Evolutionary conservation across 2,329 filamentous ascomycete genomes (phyloP), one percentile per base, ranked within the genome.

Genomic region (Sphaerulina vaccinii): DNA sequence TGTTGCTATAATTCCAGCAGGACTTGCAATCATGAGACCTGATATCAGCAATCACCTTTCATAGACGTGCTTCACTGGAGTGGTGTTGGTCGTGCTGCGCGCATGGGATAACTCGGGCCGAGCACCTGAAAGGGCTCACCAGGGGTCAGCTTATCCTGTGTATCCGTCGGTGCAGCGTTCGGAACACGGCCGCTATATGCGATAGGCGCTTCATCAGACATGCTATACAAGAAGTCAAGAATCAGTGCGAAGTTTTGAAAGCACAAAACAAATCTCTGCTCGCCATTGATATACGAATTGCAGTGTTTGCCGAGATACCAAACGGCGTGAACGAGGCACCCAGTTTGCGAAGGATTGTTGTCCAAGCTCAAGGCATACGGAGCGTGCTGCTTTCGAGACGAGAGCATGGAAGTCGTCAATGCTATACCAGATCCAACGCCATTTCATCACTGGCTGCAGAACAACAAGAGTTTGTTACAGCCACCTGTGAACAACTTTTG

Each of bases 401-500:
- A n/a, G 41, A 47, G 35, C n/a, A 52, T 52, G 50, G 43, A 43
- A 16, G 38, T 39, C 8, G 39, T 39, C 9, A 39, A 19, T 13
- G 21, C 22, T 11, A 53, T 55, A 11, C 42, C 53, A 16, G 53
- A 49, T 3, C 53, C 49, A 27, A 55, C 40, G 18, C 48, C 49
- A 16, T 55, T 49, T 5, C 39, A 49, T 22, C 38, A 49, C 36
- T 75, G 73, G 92, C 84, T 97, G 37, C 80, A 89, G 65, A 82
- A 90, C 69, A 96, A 97, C 73, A 86, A 86, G 0, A 90, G 96
- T 69, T 84, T 96, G 55, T 82, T 96, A 49, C 84, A 96, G 70
- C 93, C 93, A 0, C 93, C 93, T 2, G 85, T 97, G 66, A 96
- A 96, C 75, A 97, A 97, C 76, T 95, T 93, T 77, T 96, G 91